phyloP scores from a whole-genome alignment of 1,284 basidiomycete species.

The Amylostereum areolatum region DNA sequence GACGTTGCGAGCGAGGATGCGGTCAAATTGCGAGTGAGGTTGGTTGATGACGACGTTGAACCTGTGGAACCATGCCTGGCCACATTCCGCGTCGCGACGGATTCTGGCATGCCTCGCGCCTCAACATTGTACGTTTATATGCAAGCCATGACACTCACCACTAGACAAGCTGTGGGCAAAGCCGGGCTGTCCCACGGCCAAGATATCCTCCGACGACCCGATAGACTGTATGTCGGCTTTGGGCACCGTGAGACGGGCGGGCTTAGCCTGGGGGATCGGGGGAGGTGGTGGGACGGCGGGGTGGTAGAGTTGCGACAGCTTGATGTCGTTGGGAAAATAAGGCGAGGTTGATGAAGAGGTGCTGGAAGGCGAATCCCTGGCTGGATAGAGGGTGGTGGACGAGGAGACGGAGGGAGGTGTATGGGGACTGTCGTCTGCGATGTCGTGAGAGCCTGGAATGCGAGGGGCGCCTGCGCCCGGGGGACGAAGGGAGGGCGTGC shows the following conservation, averaged over 20 bases:
- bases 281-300: neutral
- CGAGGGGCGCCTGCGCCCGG: constrained; percentile 27
- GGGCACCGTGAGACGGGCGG: constrained; percentile 4
- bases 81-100: too few species aligned
- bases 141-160: constrained; percentile 3
- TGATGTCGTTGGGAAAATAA: constrained; percentile 10
- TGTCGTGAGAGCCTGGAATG: constrained; percentile 22
- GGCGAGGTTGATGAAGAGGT: constrained; percentile 1
- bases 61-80: too few species aligned
- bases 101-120: neutral
- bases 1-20: neutral
- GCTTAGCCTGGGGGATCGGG: constrained; percentile 9
- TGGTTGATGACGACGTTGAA: too few species aligned
- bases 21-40: neutral
- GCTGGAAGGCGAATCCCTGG: neutral
- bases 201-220: constrained; percentile 11
- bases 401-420: neutral
- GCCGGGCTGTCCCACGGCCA: constrained; percentile 8
- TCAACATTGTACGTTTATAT: neutral
- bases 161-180: constrained; percentile 11
- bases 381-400: constrained; percentile 1
- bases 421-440: constrained; percentile 4
- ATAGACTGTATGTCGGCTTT: neutral
- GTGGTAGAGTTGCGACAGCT: neutral
- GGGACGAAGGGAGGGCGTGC: constrained; percentile 22